These are phyloP conservation scores for Calendula officinalis DNA, from an alignment of 129 eudicot genomes.

Conservation along the genomic window DNA sequence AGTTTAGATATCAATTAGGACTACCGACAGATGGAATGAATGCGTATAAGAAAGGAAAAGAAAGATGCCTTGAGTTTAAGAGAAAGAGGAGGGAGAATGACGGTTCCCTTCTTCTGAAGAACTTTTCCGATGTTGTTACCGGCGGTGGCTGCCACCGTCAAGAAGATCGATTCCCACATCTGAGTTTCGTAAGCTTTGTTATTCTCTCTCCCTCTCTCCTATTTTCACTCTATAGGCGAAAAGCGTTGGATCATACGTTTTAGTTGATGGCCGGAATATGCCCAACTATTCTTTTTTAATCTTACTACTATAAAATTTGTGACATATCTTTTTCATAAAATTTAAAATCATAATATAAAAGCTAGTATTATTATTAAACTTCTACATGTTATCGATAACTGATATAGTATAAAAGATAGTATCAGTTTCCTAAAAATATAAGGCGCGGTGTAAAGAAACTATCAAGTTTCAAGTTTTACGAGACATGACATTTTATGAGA, in stretches of 20 bases:
- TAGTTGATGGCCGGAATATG: constrained; percentile 23
- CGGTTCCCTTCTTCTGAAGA: constrained; percentile 94
- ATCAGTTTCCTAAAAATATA: too few species aligned
- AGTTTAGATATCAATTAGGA: too few species aligned
- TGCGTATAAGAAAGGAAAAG: not conserved
- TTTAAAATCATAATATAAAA: too few species aligned
- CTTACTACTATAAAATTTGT: too few species aligned
- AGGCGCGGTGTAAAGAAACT: too few species aligned
- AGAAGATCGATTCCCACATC: constrained; percentile 96
- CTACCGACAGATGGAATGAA: not conserved
- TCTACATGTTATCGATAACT: too few species aligned
- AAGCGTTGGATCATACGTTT: constrained; percentile 19
- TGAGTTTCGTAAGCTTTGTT: constrained; percentile 7
- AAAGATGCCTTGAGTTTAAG: constrained; percentile 76
- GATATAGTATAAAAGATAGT: too few species aligned
- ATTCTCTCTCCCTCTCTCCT: constrained; percentile 15
- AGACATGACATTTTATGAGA: too few species aligned
- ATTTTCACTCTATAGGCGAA: constrained; percentile 14
- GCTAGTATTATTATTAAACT: too few species aligned
- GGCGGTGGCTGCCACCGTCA: constrained; percentile 99
- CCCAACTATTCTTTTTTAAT: too few species aligned
- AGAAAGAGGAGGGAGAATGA: constrained; percentile 96
- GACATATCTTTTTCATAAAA: too few species aligned
- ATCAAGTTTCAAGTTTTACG: too few species aligned
- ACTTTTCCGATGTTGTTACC: constrained; percentile 98